Conservation (phyloP, 441 rosid species). For the Breynia disticha region DNA sequence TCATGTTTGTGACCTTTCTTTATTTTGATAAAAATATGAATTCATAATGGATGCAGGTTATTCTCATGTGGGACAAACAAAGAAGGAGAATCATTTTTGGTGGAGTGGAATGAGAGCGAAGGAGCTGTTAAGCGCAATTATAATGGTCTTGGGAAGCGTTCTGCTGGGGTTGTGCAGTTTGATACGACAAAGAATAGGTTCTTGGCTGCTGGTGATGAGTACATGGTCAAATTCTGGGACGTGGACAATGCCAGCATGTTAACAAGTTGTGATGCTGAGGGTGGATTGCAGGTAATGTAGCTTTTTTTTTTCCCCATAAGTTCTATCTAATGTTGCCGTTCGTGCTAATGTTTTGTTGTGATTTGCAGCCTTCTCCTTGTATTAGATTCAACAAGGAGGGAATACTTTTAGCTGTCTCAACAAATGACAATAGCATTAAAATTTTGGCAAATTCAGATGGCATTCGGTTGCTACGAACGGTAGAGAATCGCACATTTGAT, state of each 20-base stretch:
- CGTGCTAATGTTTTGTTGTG: slow-evolving; percentile 11
- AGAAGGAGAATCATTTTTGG: slow-evolving; percentile 66
- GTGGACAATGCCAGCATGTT: slow-evolving; percentile 46
- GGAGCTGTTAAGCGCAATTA: slow-evolving; percentile 56
- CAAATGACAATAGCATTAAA: slow-evolving; percentile 63
- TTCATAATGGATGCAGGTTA: slow-evolving; percentile 30
- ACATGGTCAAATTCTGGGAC: slow-evolving; percentile 60
- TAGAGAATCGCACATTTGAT: slow-evolving; percentile 59
- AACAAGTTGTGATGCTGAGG: slow-evolving; percentile 54
- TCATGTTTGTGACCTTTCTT: slow-evolving; percentile 2
- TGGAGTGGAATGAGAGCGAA: slow-evolving; percentile 91
- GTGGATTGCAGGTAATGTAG: slow-evolving; percentile 52
- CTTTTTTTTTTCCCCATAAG: neutral
- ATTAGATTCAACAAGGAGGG: slow-evolving; percentile 79
- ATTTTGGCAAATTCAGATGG: slow-evolving; percentile 75
- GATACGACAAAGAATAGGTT: slow-evolving; percentile 66
- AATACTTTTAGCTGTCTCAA: slow-evolving; percentile 63
- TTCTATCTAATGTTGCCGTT: slow-evolving; percentile 1
- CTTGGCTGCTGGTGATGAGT: slow-evolving; percentile 76
- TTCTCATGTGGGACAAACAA: slow-evolving; percentile 78
- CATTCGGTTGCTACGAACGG: slow-evolving; percentile 44
- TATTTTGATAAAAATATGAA: slow-evolving; percentile 5
- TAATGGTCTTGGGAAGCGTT: slow-evolving; percentile 60
- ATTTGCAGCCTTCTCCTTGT: slow-evolving; percentile 66
- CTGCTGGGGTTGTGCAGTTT: slow-evolving; percentile 59